Percentiles rank a stretch among this genome's conserved stretches.
phyloP scores from a whole-genome alignment of 2,329 filamentous ascomycete genomes.

The Lasiodiplodia theobromae region DNA sequence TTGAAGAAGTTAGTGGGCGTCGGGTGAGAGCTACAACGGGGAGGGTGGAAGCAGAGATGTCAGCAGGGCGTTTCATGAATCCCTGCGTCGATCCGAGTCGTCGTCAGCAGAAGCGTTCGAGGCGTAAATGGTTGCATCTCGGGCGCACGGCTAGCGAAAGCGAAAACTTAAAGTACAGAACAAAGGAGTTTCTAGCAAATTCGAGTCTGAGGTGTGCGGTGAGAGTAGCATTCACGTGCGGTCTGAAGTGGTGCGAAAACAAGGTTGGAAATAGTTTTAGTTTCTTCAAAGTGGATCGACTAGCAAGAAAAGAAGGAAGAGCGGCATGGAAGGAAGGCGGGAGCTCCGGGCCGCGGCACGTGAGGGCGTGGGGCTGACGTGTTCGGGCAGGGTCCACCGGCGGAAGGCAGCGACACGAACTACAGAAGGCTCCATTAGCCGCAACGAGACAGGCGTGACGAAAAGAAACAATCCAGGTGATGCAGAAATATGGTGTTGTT shows the following conservation, averaged over 20 bases:
- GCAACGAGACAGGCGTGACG: not conserved
- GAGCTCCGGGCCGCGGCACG: not conserved
- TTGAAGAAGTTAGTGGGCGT: not conserved
- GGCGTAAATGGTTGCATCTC: not conserved
- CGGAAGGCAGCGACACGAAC: not conserved
- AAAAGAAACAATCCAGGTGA: not conserved
- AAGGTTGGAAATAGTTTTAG: no score
- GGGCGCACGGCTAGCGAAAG: not conserved
- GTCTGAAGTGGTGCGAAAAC: no score
- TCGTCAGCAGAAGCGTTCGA: conserved; percentile 8
- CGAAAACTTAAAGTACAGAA: not conserved
- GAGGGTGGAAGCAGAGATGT: not conserved
- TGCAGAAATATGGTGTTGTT: not conserved
- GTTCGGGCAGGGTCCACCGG: not conserved
- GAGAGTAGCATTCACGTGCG: not conserved
- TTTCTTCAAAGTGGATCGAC: no score
- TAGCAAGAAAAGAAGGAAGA: no score
- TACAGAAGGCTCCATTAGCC: not conserved
- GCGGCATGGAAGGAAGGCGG: not conserved
- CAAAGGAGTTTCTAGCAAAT: no score
- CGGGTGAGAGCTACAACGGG: not conserved
- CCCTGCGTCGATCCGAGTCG: conserved; percentile 14
- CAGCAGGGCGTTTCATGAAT: not conserved
- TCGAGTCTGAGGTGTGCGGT: not conserved
- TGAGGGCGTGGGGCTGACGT: conserved; percentile 6